Evolutionary conservation across 1,284 basidiomycete genomes (phyloP).

Genomic region (Cutaneotrichosporon mucoides): DNA sequence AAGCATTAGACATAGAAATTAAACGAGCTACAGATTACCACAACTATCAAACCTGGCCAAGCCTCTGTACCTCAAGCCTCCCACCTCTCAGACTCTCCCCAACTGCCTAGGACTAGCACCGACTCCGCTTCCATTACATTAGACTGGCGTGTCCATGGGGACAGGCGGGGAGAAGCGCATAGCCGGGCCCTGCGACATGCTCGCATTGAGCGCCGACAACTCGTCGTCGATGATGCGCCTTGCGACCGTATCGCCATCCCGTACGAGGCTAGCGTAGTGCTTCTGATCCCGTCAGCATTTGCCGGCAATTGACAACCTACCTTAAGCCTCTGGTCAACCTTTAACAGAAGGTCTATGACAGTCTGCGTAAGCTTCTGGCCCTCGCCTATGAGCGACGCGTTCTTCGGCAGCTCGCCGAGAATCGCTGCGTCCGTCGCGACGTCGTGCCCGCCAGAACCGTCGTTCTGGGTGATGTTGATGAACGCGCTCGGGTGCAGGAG

Average conservation of each 20-base stretch:
- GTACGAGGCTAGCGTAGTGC: constrained; percentile 41
- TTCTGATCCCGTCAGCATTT: background rate
- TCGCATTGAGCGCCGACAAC: constrained; percentile 6
- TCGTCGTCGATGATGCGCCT: constrained; percentile 48
- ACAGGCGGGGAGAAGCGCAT: constrained; percentile 1
- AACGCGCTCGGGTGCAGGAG: constrained; percentile 30
- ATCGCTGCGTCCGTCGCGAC: constrained; percentile 32
- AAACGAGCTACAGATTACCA: no score
- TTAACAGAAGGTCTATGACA: constrained; percentile 47
- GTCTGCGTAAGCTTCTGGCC: constrained; percentile 44
- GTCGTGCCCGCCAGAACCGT: background rate
- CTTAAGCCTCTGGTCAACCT: constrained; percentile 50
- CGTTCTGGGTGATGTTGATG: background rate
- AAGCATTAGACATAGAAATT: no score
- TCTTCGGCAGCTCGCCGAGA: constrained; percentile 33
- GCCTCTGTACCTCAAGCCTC: no score
- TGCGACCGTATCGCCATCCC: constrained; percentile 49
- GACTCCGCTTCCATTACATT: no score
- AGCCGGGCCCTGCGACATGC: constrained; percentile 5
- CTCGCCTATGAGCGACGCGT: constrained; percentile 38
- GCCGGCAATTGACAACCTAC: no score
- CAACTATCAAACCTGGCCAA: no score
- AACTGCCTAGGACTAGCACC: no score
- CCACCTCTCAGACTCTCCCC: no score
- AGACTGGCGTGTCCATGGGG: background rate